Base-by-base conservation (phyloP, 352 stramenopile genomes). In the Discostella stelligera region DNA sequence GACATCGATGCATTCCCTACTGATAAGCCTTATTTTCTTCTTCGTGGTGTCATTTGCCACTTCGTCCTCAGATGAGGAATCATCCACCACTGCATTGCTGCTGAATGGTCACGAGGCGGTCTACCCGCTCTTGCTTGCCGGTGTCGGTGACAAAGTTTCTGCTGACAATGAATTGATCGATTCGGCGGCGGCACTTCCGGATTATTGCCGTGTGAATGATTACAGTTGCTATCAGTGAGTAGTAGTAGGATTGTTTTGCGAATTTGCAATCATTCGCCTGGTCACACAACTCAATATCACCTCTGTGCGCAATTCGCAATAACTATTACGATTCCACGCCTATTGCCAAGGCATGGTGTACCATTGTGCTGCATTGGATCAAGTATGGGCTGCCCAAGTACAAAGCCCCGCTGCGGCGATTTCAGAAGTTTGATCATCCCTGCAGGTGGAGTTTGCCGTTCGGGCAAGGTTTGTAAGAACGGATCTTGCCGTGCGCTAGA, bases 381-480 rank as follows among this genome's bases (percentile, higher is more conserved):
- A 32, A 32, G 27, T 32, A 32, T 32, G 27, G 27, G 27, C 27
- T 32, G 27, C 27, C 27, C 27, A 32, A 5, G 5, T 32, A 5
- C 27, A 6, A 2, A 5, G 27, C 27, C 27, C 5, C 27, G 5
- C 2, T 32, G 27, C 27, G 27, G 5, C 5, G 27, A 32, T 32
- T 32, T 5, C 8, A 16, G 48, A 55, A 55, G 48, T n/a, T n/a
- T n/a, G n/a, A 4, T 58, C 50, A 58, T 58, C 37, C 20, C 50
- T 58, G n/a, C 50, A 58, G 50, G 50, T 32, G 50, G 18, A 16
- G 50, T 32, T 58, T 58, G 50, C 37, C 23, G 50, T 2, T 14
- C n/a, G 16, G 50, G 2, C 4, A 4, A 3, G 23, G n/a, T 30
- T 58, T 58, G 50, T 14, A 32, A 8, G 0, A 30, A 5, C 50